Base-by-base conservation (phyloP, 306 rosid genomes). In the Medicago arabica region DNA sequence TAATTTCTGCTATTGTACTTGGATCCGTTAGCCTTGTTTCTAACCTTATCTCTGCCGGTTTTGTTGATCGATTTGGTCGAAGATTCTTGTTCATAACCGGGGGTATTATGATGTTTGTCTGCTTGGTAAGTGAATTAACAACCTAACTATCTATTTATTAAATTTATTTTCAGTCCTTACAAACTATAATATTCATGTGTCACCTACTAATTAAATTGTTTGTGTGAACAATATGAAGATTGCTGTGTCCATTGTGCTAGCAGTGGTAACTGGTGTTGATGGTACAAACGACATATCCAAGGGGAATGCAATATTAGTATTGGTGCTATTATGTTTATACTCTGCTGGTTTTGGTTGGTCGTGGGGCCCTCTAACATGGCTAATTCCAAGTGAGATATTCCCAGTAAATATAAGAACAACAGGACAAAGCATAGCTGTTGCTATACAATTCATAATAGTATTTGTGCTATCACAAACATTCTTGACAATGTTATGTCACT, bases 291-390 rank as follows among this genome's bases (percentile, higher is more conserved):
- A 50, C 28, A 80, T 89, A 38, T 49, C 91, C 0, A 82, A 86
- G 83, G 85, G 89, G 17, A 74, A 83, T 10, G 84, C 90, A 0
- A 5, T 81, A 31, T 1, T 90, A 21, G 86, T 92, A 3, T 51
- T 92, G 40, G 91, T 87, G 60, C 47, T 90, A 11, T 40, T 92
- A 65, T 87, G 92, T 43, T 1, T 75, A 0, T 90, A 90, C 23
- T 14, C 89, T 15, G 90, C 86, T 4, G 96, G 92, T n/a, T 92
- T 88, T 74, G 96, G 93, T n/a, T 90, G 90, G 91, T 92, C 97
- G 2, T 88, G 97, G 97, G 96, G 97, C 0, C 93, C 96, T 43
- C 77, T 92, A 2, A 50, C 75, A 8, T 92, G 92, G 92, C 86
- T 92, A 8, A 74, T 90, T 74, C 92, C 97, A 6, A 92, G 91